Evolutionary conservation across 306 rosid species (phyloP), one percentile per base, ranked within the genome.

Genomic region (Lathyrus oleraceus): DNA sequence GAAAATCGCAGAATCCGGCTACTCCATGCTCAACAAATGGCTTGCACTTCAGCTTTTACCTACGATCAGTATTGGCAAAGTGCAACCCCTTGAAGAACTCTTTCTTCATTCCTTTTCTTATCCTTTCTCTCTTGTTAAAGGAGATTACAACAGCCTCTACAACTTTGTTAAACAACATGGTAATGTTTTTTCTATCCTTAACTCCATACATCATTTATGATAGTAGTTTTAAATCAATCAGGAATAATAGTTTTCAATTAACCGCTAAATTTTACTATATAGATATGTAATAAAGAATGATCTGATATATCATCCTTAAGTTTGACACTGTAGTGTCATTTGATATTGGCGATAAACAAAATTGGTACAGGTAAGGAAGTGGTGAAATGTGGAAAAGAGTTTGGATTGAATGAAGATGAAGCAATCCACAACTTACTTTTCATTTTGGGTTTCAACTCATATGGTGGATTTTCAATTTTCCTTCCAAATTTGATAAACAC

Each of bases 41-140:
- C 91, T 91, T 4, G 97, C 91, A 15, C 77, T 95, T 19, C 97
- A 91, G 87, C 56, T 95, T 16, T 86, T 86, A 15, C 97, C 99
- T 65, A 91, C 89, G 0, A 51, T 86, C 28, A 63, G 80, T 66
- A 58, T 91, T 0, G 92, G 97, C 48, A 0, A 78, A 32, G 65
- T 87, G 27, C 99, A 91, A 77, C 99, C 99, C 5, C 83, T 95
- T 0, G 99, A 87, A 69, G 99, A 95, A 80, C 83, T 91, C 39
- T 79, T 95, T 67, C 84, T 95, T 27, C 99, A 95, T 66, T 95
- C 99, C 19, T 95, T 86, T 38, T 43, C 91, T 2, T 89, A 84
- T 60, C 99, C 99, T 0, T 87, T 57, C 47, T 78, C 82, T 65
- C 91, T 91, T 10, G 88, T 89, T 5, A 81, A 88, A 3, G 89